Evolutionary conservation across 768 basidiomycete genomes (phyloP).

Genomic region (Lactarius psammicola): DNA sequence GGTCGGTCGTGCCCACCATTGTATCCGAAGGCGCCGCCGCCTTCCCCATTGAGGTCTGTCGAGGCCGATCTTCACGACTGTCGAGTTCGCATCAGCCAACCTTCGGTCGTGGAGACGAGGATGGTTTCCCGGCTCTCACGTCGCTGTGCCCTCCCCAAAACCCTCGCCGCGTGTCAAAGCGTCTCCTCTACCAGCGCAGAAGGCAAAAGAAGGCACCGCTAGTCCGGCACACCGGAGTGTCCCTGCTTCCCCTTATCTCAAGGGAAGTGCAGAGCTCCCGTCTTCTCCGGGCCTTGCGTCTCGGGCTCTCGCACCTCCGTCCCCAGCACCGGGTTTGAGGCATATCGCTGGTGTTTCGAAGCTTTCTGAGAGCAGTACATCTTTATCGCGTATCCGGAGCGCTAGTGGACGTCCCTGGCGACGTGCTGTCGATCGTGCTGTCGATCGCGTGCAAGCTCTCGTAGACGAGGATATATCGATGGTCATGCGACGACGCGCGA

Average conservation of each 20-base stretch:
- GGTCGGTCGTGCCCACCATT: conserved; percentile 37
- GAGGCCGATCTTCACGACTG: conserved; percentile 30
- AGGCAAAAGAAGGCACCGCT: conserved; percentile 12
- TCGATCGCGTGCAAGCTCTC: conserved; percentile 40
- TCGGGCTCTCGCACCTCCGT: conserved; percentile 10
- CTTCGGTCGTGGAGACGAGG: conserved; percentile 57
- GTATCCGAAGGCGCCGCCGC: conserved; percentile 14
- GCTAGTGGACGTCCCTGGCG: conserved; percentile 19
- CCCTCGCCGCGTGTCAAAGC: conserved; percentile 23
- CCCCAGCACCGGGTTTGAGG: conserved; percentile 18
- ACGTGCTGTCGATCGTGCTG: conserved; percentile 29
- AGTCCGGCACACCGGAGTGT: conserved; percentile 22
- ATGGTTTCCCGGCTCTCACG: conserved; percentile 52
- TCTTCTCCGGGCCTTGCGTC: conserved; percentile 14
- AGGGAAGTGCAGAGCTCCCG: conserved; percentile 18
- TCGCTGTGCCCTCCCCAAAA: conserved; percentile 19
- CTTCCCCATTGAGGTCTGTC: conserved; percentile 24
- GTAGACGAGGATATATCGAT: conserved; percentile 78
- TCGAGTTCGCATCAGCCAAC: conserved; percentile 30
- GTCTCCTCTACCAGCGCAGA: conserved; percentile 16
- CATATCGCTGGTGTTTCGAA: neutral
- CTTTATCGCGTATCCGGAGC: conserved; percentile 25
- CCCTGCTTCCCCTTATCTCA: conserved; percentile 23
- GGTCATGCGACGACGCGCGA: conserved; percentile 62
- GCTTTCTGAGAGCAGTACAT: neutral